Evolutionary conservation across 805 yeast genomes (phyloP).

Genomic region (Saccharomycopsis guyanensis): DNA sequence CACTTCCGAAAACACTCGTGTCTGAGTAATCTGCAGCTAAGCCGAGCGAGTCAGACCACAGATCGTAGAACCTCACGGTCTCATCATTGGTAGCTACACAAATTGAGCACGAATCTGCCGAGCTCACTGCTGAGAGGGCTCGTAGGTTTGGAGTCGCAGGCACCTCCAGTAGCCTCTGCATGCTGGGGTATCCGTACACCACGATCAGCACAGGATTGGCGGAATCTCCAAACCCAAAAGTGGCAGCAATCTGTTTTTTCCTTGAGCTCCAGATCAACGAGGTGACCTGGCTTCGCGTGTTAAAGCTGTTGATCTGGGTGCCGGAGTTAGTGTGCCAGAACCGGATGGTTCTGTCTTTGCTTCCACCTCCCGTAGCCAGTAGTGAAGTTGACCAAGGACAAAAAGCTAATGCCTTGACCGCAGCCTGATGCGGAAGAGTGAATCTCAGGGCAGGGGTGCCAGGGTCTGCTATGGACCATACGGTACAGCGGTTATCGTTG

Average conservation of each 20-base stretch:
- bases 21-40: constrained; percentile 31
- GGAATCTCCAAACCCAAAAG: constrained; percentile 70
- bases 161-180: constrained; percentile 42
- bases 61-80: constrained; percentile 62
- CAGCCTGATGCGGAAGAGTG: constrained; percentile 65
- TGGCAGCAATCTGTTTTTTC: constrained; percentile 59
- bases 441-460: constrained; percentile 34
- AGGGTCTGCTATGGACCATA: constrained; percentile 57
- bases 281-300: constrained; percentile 70
- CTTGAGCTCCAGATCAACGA: constrained; percentile 68
- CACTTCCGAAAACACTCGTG: constrained; percentile 46
- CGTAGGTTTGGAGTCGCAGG: constrained; percentile 45
- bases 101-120: constrained; percentile 55
- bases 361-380: constrained; percentile 88
- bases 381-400: constrained; percentile 85
- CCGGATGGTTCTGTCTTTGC: constrained; percentile 67
- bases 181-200: constrained; percentile 61
- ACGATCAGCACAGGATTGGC: constrained; percentile 45
- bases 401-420: constrained; percentile 82
- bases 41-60: constrained; percentile 49
- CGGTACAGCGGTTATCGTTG: constrained; percentile 70
- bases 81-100: constrained; percentile 76
- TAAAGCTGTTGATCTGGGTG: constrained; percentile 48
- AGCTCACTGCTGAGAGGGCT: constrained; percentile 55
- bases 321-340: constrained; percentile 87